Percentiles rank a stretch among this genome's conserved stretches.
These are phyloP conservation scores for sunflower (Helianthus annuus) DNA, from an alignment of 129 eudicot genomes.

Conservation along the genomic window HanXRQr2.0-SUNRISE NC_035439.2:46352925-46353424, in stretches of 20 bases:
- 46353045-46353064: constrained; percentile 35
- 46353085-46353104: constrained; percentile 56
- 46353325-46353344: constrained; percentile 59
- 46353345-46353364: constrained; percentile 38
- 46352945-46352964: constrained; percentile 61
- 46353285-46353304: constrained; percentile 65
- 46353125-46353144: constrained; percentile 53
- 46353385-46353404: constrained; percentile 17
- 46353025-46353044: constrained; percentile 73
- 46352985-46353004: constrained; percentile 39
- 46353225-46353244: constrained; percentile 59
- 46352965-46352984: constrained; percentile 74
- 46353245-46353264: constrained; percentile 54
- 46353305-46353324: constrained; percentile 62
- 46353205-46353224: constrained; percentile 80
- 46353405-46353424: constrained; percentile 2
- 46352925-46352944: constrained; percentile 60
- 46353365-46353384: constrained; percentile 46
- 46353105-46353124: constrained; percentile 37
- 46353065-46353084: constrained; percentile 78
- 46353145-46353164: constrained; percentile 66
- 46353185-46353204: constrained; percentile 35
- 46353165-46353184: constrained; percentile 32
- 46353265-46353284: constrained; percentile 74
- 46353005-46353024: constrained; percentile 33